Evolutionary conservation across 768 basidiomycete species (phyloP), one percentile per base, ranked within the genome.

Genomic region (Boletus insuetus): DNA sequence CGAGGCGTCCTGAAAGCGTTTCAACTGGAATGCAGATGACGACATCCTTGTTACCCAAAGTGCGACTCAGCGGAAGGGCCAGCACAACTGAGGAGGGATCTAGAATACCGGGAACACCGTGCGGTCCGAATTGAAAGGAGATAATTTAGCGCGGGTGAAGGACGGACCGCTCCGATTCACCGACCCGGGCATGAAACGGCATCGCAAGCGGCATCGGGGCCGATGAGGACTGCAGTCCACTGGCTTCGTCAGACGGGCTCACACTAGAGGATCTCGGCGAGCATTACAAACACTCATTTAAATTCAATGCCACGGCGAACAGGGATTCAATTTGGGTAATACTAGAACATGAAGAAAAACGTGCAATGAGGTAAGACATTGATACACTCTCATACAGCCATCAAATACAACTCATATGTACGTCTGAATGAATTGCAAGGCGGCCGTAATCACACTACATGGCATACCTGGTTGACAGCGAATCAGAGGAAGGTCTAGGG

Each of bases 401-500:
- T 61, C 60, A 52, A 57, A 64, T 61, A 73, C 65, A 71, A 72
- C 61, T 58, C 67, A 62, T 64, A 47, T 56, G 56, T 45, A 65
- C 56, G 34, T 58, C 48, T 39, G 47, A 42, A 55, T 56, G 60
- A 57, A 60, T 62, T 62, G 67, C 54, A 59, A 49, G 51, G 51
- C 29, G 40, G 69, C 69, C 54, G 38, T 39, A 63, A 46, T 64
- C 57, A 52, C 65, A 62, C 73, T 82, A 84, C 82, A 84, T 83
- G 59, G 83, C 78, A 59, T 79, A 79, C 62, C 77, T 79, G 31
- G 24, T 24, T 13, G 4, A 40, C 29, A 47, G 20, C 16, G 22
- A 17, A 50, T 62, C 26, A 59, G 55, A 14, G 22, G 43, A 26
- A 40, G 34, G 38, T 37, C 14, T 2, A 13, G 50, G n/a, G 41